Base-by-base conservation (phyloP, 1,139 yeast species). In the Candida gigantensis region DNA sequence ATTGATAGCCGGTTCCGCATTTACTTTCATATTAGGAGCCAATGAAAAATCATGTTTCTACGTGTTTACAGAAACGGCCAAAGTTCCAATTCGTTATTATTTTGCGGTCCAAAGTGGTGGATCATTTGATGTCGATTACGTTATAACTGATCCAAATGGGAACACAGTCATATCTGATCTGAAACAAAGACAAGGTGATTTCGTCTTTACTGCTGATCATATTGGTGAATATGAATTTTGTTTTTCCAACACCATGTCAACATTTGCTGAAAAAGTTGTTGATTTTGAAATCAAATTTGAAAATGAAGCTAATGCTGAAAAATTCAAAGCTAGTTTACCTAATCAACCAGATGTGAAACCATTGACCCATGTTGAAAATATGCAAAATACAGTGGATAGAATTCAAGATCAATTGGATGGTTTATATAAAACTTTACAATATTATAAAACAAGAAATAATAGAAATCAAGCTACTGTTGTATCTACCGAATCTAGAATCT, bases 101-200 rank as follows among this genome's bases (percentile, higher is more conserved):
- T 92, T 88, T 70, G 89, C 96, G 12, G 97, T 92, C 35, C 96
- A 89, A 62, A 74, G 84, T 25, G 97, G 97, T 40, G 96, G 95
- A 6, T 68, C 84, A 17, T 87, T 87, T 55, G 95, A 87, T 56
- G 79, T 92, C 40, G 92, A 88, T 59, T 88, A 86, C 60, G 66
- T 77, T 25, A 75, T 92, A 45, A 79, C 69, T 49, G 81, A 78
- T 16, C 97, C 97, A 10, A 69, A 73, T 36, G 81, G 79, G 17
- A 73, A 72, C 35, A 65, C 78, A 6, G 64, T 85, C 29, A 74
- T 77, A 35, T 62, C 71, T 24, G 86, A 84, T 39, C 68, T 72
- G 36, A 81, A 81, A 51, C 83, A 83, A 56, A 78, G 88, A 60
- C 95, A 87, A 57, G 96, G 95, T 2, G 96, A 90, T 52, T 86